Conservation (phyloP, 2,329 filamentous ascomycete genomes). For the Microcyclosporella mali region DNA sequence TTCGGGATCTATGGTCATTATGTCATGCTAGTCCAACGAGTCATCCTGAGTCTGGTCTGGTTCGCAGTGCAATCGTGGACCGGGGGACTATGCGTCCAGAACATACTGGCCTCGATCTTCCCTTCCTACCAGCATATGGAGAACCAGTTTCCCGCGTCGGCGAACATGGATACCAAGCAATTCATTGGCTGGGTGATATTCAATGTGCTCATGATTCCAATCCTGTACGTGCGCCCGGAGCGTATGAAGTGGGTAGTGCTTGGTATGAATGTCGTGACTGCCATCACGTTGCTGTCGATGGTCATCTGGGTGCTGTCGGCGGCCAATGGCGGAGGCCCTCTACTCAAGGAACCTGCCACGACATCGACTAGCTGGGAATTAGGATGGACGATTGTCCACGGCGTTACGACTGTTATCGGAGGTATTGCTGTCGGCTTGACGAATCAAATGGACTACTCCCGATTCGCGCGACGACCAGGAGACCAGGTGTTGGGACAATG, state of each 20-base stretch:
- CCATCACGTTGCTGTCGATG: slow-evolving; percentile 42
- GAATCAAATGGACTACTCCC: slow-evolving; percentile 36
- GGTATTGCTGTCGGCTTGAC: slow-evolving; percentile 41
- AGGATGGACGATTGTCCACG: slow-evolving; percentile 35
- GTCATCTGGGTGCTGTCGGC: slow-evolving; percentile 56
- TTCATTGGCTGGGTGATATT: slow-evolving; percentile 43
- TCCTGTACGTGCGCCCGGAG: slow-evolving; percentile 42
- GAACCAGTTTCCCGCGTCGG: slow-evolving; percentile 45
- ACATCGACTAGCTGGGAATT: slow-evolving; percentile 35
- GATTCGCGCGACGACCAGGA: slow-evolving; percentile 33
- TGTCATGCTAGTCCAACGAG: slow-evolving; percentile 48
- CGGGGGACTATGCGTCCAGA: slow-evolving; percentile 49
- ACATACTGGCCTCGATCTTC: slow-evolving; percentile 52
- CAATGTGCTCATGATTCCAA: slow-evolving; percentile 41
- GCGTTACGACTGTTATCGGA: slow-evolving; percentile 40
- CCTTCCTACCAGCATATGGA: slow-evolving; percentile 49
- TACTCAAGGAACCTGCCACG: slow-evolving; percentile 24
- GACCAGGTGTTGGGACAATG: slow-evolving; percentile 44
- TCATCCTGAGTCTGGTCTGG: slow-evolving; percentile 42
- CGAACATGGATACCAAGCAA: slow-evolving; percentile 42
- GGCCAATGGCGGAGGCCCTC: slow-evolving; percentile 46
- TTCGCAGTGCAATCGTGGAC: slow-evolving; percentile 61
- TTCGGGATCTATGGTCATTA: slow-evolving; percentile 54
- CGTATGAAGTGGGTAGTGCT: slow-evolving; percentile 37
- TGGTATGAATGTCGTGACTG: slow-evolving; percentile 41